Percentiles rank a stretch among this genome's conserved stretches.
These are phyloP conservation scores for Pleurotus platypus DNA, from an alignment of 768 basidiomycete genomes.

Conservation along the genomic window DNA sequence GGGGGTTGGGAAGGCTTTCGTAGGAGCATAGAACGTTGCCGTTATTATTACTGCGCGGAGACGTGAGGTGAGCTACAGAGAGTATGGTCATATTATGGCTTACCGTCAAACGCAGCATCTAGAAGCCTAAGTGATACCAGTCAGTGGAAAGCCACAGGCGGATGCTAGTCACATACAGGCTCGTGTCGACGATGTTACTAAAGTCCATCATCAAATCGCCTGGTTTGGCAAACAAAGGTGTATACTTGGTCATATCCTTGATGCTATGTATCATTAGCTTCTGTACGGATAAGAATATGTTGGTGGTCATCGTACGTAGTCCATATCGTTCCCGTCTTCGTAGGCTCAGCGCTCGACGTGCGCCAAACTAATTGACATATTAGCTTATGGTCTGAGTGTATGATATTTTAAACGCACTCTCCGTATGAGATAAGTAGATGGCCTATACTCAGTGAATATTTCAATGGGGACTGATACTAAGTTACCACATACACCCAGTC, in stretches of 20 bases:
- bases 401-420: slow-evolving; percentile 34
- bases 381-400: neutral
- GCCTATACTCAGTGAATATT: slow-evolving; percentile 21
- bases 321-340: slow-evolving; percentile 57
- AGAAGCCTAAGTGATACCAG: slow-evolving; percentile 15
- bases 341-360: slow-evolving; percentile 63
- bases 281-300: slow-evolving; percentile 12
- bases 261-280: slow-evolving; percentile 19
- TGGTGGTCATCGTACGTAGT: slow-evolving; percentile 32
- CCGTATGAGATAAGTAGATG: slow-evolving; percentile 54
- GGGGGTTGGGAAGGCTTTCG: slow-evolving; percentile 38
- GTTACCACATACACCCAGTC: slow-evolving; percentile 35
- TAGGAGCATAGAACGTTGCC: slow-evolving; percentile 58
- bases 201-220: slow-evolving; percentile 59
- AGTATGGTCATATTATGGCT: neutral
- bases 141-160: neutral
- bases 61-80: neutral
- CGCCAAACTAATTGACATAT: slow-evolving; percentile 48
- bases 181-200: slow-evolving; percentile 47
- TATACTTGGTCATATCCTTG: slow-evolving; percentile 61
- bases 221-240: slow-evolving; percentile 49
- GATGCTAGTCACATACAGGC: slow-evolving; percentile 24
- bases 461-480: slow-evolving; percentile 1
- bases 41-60: slow-evolving; percentile 39
- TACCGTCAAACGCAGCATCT: slow-evolving; percentile 25